phyloP scores from a whole-genome alignment of 1,139 yeast genomes.

The Candida frijolesensis region DNA sequence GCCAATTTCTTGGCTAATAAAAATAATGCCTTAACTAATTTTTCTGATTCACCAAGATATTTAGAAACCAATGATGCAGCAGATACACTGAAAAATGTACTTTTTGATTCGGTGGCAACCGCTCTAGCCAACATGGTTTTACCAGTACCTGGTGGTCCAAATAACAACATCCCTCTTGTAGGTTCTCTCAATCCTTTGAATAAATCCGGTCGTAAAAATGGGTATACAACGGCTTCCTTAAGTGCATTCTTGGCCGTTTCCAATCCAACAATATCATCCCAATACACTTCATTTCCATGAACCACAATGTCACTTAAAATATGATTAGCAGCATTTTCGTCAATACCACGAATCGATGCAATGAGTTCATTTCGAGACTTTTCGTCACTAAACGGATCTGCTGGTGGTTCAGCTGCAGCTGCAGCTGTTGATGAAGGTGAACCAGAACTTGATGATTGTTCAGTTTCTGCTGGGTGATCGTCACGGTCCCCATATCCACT shows the following conservation, averaged over 20 bases:
- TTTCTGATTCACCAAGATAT: slow-evolving; percentile 91
- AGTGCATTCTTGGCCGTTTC: slow-evolving; percentile 87
- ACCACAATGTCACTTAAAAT: slow-evolving; percentile 90
- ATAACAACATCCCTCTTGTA: slow-evolving; percentile 90
- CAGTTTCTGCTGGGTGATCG: not conserved
- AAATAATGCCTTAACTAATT: slow-evolving; percentile 87
- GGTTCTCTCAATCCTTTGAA: slow-evolving; percentile 94
- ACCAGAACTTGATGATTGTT: not conserved
- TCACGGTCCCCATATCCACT: slow-evolving; percentile 26
- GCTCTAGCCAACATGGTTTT: slow-evolving; percentile 98
- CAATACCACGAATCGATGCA: slow-evolving; percentile 42
- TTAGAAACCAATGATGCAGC: slow-evolving; percentile 93
- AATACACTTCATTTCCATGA: slow-evolving; percentile 91
- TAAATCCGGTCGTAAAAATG: slow-evolving; percentile 90
- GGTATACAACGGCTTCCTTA: slow-evolving; percentile 96
- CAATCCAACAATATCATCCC: slow-evolving; percentile 97
- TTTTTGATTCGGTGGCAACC: slow-evolving; percentile 93
- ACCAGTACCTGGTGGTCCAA: slow-evolving; percentile 99
- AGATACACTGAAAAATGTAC: slow-evolving; percentile 90
- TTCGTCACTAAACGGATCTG: slow-evolving; percentile 45
- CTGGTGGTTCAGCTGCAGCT: not conserved
- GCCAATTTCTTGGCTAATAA: slow-evolving; percentile 82
- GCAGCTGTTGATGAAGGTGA: not conserved
- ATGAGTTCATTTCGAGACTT: slow-evolving; percentile 62
- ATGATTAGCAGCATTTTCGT: slow-evolving; percentile 51